Conservation (phyloP, 768 basidiomycete genomes). For the Clitopilus hobsonii region DNA sequence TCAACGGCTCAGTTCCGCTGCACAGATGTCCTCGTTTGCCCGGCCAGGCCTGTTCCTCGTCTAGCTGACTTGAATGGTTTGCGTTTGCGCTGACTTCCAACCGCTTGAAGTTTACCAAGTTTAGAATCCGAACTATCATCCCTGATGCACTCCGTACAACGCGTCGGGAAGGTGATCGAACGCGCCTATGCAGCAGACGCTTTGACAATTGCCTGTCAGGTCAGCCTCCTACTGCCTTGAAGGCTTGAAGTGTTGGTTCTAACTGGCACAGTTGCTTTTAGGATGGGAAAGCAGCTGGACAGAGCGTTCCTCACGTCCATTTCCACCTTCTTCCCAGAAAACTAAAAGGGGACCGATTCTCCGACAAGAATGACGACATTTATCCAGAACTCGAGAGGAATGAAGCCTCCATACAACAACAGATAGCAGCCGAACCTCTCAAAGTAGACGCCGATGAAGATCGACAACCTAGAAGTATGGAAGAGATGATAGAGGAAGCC, state of each 20-base stretch:
- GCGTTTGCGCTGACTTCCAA: too few species aligned
- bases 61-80: slow-evolving; percentile 51
- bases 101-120: too few species aligned
- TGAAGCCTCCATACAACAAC: slow-evolving; percentile 41
- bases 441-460: slow-evolving; percentile 70
- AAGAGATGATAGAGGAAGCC: slow-evolving; percentile 83
- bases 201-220: slow-evolving; percentile 89
- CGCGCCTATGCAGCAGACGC: slow-evolving; percentile 77
- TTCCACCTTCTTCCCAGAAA: slow-evolving; percentile 89
- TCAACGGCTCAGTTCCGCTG: not conserved
- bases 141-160: slow-evolving; percentile 75
- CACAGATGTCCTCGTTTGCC: slow-evolving; percentile 60
- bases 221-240: slow-evolving; percentile 17
- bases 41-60: slow-evolving; percentile 50
- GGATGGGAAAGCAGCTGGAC: slow-evolving; percentile 86
- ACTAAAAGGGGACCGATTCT: slow-evolving; percentile 61
- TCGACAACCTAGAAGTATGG: slow-evolving; percentile 51
- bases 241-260: not conserved
- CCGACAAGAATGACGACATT: slow-evolving; percentile 60
- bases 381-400: slow-evolving; percentile 74
- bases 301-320: slow-evolving; percentile 88
- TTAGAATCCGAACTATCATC: slow-evolving; percentile 67
- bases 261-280: slow-evolving; percentile 23
- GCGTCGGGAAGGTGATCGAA: slow-evolving; percentile 77
- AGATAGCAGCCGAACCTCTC: slow-evolving; percentile 27